Base-by-base conservation (phyloP, 1,139 yeast genomes). In the Entelexis sorbosivorans region DNA sequence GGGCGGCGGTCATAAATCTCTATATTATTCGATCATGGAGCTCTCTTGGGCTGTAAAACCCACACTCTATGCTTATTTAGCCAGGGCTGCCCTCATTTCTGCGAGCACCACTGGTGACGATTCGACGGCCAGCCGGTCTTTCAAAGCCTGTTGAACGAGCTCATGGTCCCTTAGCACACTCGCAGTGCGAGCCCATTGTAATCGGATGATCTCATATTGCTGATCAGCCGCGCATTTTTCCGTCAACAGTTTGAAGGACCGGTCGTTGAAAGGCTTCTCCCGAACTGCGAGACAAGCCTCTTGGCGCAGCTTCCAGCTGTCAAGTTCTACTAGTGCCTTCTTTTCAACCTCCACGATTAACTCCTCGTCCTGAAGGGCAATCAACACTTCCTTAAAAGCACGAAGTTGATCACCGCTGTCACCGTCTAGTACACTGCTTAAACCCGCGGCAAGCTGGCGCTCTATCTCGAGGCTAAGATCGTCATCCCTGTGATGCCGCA, bases 121-220 rank as follows among this genome's bases (percentile, higher is more conserved):
- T 38, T 52, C 55, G 1, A 7, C 9, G 11, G 11, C 7, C 4
- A 44, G 24, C 5, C 50, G 45, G 22, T 8, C 2, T 14, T 26
- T 10, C 5, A 47, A 44, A 2, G 42, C 48, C 3, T 17, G 19
- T 3, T 8, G n/a, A 1, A 48, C 54, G 10, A 20, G 13, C 2
- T 14, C 20, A 20, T 47, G 16, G 5, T 19, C 14, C 28, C 38
- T 48, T 38, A 73, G 49, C 0, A 59, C 53, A 2, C 62, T 63
- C 1, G 69, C 77, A 17, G 69, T 64, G 38, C 69, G 64, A 56
- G 72, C 69, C 28, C 73, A 64, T 49, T 78, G 80, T 22, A 81
- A 66, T 54, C 81, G 74, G 2, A 82, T 86, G 58, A 74, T 76
- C 59, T 84, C 93, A 52, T 81, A 76, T 44, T 76, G 75, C 43